phyloP scores from a whole-genome alignment of 192 early-diverging fungal genomes.

The Backusella luteola region DNA sequence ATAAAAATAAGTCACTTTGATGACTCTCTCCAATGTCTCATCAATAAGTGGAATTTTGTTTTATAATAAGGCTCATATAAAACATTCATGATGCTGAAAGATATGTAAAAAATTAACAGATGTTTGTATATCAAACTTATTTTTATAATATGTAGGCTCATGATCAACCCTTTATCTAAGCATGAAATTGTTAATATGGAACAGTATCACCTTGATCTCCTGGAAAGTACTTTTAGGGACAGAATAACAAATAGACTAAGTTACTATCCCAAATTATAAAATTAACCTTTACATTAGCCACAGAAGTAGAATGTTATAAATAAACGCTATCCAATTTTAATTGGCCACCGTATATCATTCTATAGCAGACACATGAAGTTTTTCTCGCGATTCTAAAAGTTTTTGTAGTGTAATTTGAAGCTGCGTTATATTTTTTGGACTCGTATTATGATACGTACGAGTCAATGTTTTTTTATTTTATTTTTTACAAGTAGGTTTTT shows the following conservation, averaged over 20 bases:
- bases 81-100: neutral
- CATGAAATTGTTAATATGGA: neutral
- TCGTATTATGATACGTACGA: too few relatives aligned
- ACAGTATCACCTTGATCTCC: neutral
- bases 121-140: neutral
- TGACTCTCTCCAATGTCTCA: neutral
- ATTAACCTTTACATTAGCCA: neutral
- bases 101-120: neutral
- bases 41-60: neutral
- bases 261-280: neutral
- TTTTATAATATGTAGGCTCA: neutral
- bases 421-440: too few relatives aligned
- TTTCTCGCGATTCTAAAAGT: too few relatives aligned
- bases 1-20: neutral
- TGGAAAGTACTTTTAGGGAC: neutral
- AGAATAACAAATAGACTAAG: neutral
- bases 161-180: neutral
- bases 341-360: neutral
- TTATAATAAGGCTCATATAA: neutral
- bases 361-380: too few relatives aligned
- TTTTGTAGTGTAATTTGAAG: too few relatives aligned
- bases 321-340: neutral
- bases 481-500: neutral
- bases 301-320: neutral
- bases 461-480: too few relatives aligned